A percentile compares a stretch with the other conserved stretches of the same genome.
These are phyloP conservation scores for Microstegium vimineum DNA, from an alignment of 176 grass and related monocot species.

Conservation along the genomic window DNA sequence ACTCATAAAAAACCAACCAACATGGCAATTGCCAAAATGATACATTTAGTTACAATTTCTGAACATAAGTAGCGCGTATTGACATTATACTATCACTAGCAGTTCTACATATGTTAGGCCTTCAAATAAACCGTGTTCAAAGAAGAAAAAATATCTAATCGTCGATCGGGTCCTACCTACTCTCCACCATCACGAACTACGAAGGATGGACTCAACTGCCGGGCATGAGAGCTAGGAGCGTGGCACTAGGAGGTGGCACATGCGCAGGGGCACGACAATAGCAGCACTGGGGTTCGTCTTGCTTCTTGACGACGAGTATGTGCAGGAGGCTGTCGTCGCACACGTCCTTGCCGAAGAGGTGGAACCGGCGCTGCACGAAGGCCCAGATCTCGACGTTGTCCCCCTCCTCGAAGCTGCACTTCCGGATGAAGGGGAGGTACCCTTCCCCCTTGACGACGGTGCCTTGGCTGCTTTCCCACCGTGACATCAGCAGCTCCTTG, in stretches of 20 bases:
- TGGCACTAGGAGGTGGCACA: not conserved
- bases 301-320: conserved; percentile 23
- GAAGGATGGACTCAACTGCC: not conserved
- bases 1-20: not conserved
- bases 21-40: not conserved
- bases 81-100: not conserved
- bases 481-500: not conserved
- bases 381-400: conserved; percentile 21
- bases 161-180: not conserved
- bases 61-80: not conserved
- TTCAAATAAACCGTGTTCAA: not conserved
- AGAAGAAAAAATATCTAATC: not conserved
- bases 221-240: not conserved
- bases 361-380: conserved; percentile 6
- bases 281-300: not conserved
- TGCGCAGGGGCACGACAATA: not conserved
- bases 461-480: conserved; percentile 5
- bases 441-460: conserved; percentile 27
- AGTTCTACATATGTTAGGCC: not conserved
- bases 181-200: not conserved
- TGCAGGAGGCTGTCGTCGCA: conserved; percentile 32
- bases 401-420: not conserved
- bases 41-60: not conserved
- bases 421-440: not conserved
- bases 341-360: not conserved